A percentile compares a stretch with the other conserved stretches of the same genome.
Conservation (phyloP, 1,284 basidiomycete species). For the Phylloboletellus chloephorus region DNA sequence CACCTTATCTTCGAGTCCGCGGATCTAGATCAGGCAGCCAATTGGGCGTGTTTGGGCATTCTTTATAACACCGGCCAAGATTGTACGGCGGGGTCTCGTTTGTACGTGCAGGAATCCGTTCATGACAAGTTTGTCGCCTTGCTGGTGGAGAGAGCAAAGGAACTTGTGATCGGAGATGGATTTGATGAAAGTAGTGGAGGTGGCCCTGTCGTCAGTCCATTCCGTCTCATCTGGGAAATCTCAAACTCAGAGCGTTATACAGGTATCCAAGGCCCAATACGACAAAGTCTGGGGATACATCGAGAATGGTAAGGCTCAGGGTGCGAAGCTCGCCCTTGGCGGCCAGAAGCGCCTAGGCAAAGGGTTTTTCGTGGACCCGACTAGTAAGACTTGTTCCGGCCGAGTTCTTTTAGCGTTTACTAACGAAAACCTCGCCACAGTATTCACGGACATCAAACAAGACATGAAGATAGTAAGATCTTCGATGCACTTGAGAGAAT, state of each 20-base stretch:
- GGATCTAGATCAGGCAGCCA: constrained; percentile 81
- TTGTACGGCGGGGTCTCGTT: constrained; percentile 82
- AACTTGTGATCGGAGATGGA: constrained; percentile 73
- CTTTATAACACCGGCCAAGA: constrained; percentile 84
- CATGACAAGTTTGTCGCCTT: constrained; percentile 77
- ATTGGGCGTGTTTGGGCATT: constrained; percentile 79
- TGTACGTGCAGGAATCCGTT: constrained; percentile 81
- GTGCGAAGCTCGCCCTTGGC: constrained; percentile 76
- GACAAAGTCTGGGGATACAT: constrained; percentile 90
- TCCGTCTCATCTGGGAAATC: constrained; percentile 2
- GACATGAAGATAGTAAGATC: constrained; percentile 73
- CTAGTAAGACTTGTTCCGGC: constrained; percentile 45
- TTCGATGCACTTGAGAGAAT: constrained; percentile 2
- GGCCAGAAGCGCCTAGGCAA: constrained; percentile 67
- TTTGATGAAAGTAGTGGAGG: constrained; percentile 70
- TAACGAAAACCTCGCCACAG: constrained; percentile 34
- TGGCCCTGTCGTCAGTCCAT: constrained; percentile 68
- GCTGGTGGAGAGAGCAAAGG: constrained; percentile 64
- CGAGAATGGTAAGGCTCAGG: constrained; percentile 78
- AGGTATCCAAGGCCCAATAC: constrained; percentile 82
- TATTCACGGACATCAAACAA: constrained; percentile 66
- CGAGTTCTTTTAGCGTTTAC: constrained; percentile 3
- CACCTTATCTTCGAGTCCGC: constrained; percentile 81
- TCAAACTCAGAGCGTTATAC: constrained; percentile 9
- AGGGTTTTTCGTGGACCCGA: constrained; percentile 74